Conservation (phyloP, 1,139 yeast genomes). For the Hyphopichia fennica region DNA sequence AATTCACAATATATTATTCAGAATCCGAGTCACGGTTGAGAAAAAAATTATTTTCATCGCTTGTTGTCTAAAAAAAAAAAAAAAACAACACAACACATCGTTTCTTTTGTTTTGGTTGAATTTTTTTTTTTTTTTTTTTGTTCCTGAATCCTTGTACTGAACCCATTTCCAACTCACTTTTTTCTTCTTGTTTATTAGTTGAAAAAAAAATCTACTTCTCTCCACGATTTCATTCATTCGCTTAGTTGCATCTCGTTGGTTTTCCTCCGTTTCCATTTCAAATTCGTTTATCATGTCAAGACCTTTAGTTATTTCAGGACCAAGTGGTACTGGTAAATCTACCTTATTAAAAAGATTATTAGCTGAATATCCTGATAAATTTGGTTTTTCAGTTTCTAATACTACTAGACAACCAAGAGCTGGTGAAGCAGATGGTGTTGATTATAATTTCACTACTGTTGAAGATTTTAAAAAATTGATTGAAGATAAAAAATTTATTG, state of each 20-base stretch:
- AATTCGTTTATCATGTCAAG: conserved; percentile 26
- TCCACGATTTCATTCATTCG: neutral
- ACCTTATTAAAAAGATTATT: conserved; percentile 86
- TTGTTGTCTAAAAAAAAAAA: too few species aligned
- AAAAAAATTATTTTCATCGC: too few species aligned
- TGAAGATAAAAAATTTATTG: conserved; percentile 75
- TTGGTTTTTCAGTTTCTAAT: conserved; percentile 93
- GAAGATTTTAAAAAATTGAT: conserved; percentile 78
- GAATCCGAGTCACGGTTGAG: too few species aligned
- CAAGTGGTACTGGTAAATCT: conserved; percentile 96
- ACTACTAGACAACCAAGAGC: conserved; percentile 91
- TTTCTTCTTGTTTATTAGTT: neutral
- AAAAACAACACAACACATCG: too few species aligned
- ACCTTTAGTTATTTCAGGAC: conserved; percentile 96
- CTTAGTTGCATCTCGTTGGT: neutral
- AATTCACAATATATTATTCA: too few species aligned
- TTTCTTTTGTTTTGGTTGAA: neutral
- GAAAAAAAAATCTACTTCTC: neutral
- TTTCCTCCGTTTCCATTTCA: neutral
- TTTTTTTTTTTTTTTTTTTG: neutral
- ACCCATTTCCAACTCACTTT: neutral
- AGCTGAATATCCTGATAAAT: conserved; percentile 82
- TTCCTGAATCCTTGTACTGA: neutral
- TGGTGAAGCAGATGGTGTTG: conserved; percentile 87
- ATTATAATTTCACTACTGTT: conserved; percentile 81